phyloP scores from a whole-genome alignment of 768 basidiomycete genomes.

The Tricholoma terreum region DNA sequence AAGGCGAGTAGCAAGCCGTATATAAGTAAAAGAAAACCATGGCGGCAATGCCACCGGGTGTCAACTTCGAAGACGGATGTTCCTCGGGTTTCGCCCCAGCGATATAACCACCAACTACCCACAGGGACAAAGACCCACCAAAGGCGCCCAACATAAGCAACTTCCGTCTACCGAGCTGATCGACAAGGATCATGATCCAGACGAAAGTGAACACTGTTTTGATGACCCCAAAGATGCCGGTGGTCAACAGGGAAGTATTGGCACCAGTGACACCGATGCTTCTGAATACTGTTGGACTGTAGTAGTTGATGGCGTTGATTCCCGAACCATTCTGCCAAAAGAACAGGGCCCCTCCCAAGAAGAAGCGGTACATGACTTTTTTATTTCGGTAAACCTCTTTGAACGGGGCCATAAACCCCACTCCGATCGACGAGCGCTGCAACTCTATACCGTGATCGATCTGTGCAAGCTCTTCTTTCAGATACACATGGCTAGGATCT shows the following conservation, averaged over 20 bases:
- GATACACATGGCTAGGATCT: slow-evolving; percentile 25
- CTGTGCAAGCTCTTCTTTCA: slow-evolving; percentile 29
- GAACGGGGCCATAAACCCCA: slow-evolving; percentile 32
- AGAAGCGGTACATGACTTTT: slow-evolving; percentile 30
- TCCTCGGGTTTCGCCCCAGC: slow-evolving; percentile 31
- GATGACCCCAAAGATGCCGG: slow-evolving; percentile 49
- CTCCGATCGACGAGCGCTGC: slow-evolving; percentile 32
- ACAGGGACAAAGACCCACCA: slow-evolving; percentile 39
- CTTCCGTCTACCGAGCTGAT: slow-evolving; percentile 38
- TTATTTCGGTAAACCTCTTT: slow-evolving; percentile 27
- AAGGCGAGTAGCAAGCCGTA: slow-evolving; percentile 36
- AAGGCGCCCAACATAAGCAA: slow-evolving; percentile 40
- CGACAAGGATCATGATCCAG: slow-evolving; percentile 41
- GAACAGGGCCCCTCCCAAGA: slow-evolving; percentile 37
- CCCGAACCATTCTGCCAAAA: slow-evolving; percentile 46
- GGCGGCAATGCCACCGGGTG: slow-evolving; percentile 21
- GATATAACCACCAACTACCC: slow-evolving; percentile 44
- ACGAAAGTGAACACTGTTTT: slow-evolving; percentile 36
- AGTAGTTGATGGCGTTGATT: slow-evolving; percentile 45
- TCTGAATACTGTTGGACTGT: slow-evolving; percentile 46
- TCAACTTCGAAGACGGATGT: slow-evolving; percentile 15
- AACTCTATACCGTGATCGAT: slow-evolving; percentile 31
- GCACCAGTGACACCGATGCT: slow-evolving; percentile 42
- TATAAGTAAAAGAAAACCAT: slow-evolving; percentile 38
- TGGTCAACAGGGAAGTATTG: slow-evolving; percentile 36